Base-by-base conservation (phyloP, 768 basidiomycete species). In the Phanerodontia chrysosporium region DNA sequence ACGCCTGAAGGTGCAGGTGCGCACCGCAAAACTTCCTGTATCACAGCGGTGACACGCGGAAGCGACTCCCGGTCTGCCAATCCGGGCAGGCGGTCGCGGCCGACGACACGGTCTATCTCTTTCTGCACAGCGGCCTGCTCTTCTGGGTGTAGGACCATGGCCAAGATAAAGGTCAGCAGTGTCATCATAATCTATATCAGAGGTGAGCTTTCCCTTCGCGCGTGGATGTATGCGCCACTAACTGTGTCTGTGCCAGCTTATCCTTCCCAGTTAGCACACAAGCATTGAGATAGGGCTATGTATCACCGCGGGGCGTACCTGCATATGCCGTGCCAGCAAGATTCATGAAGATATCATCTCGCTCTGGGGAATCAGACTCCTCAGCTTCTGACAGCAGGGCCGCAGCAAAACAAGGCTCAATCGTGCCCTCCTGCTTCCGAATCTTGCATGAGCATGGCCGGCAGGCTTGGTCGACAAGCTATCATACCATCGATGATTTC, bases 381-480 rank as follows among this genome's bases (percentile, higher is more conserved):
- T 58, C 22, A 60, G 28, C 30, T 56, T 29, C 28, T 51, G 51
- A 49, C 1, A 51, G 32, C 1, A 51, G 22, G 7, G 7, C 7
- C 35, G 14, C 32, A 2, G 51, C 21, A 21, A 25, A 35, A 13
- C 32, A 36, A n/a, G 28, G n/a, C 30, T 51, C 18, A 6, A 70
- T 83, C 80, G 55, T 84, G 79, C 55, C 74, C 83, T 39, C 80
- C 77, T 55, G 80, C 89, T 4, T 86, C 58, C 74, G 72, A 24
- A 89, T 80, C n/a, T 84, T 82, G 53, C 84, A 86, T 35, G 7
- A 35, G 6, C 6, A 35, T 13, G 13, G 32, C n/a, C n/a, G 32
- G 32, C 32, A 35, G 32, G 7, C 32, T 13, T 35, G 13, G 32
- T 35, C 6, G 13, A 35, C 32, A 35, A 6, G 32, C n/a, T 35